Evolutionary conservation across 116 monocot species (phyloP).

Genomic region (Cymodocea nodosa): DNA sequence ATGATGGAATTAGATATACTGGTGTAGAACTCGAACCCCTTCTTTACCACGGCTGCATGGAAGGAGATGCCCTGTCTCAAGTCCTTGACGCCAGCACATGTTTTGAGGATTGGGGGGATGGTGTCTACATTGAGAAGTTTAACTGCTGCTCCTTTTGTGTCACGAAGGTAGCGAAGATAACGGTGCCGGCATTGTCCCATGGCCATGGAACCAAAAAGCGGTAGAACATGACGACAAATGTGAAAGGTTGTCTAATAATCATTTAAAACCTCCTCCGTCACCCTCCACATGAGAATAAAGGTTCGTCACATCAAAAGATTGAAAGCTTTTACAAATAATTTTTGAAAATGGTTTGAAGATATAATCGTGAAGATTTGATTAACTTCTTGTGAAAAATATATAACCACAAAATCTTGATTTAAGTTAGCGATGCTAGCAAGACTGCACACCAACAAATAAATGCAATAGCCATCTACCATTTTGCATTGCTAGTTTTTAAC

Average conservation of each 20-base stretch:
- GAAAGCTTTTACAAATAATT: no score
- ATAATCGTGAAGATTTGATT: no score
- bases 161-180: neutral
- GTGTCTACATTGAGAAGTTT: slow-evolving; percentile 9
- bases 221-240: neutral
- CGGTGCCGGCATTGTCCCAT: neutral
- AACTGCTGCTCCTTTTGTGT: neutral
- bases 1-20: slow-evolving; percentile 48
- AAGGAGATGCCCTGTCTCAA: slow-evolving; percentile 23
- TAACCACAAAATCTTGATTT: no score
- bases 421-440: no score
- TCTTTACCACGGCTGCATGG: slow-evolving; percentile 50
- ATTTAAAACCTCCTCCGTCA: no score
- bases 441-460: no score
- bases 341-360: no score
- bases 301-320: neutral
- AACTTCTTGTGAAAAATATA: no score
- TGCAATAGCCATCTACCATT: no score
- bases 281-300: neutral
- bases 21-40: slow-evolving; percentile 23
- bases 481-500: no score
- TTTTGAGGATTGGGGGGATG: slow-evolving; percentile 44
- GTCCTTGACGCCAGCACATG: slow-evolving; percentile 21
- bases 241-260: no score
- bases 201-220: neutral